Percentiles rank a stretch among this genome's conserved stretches.
phyloP scores from a whole-genome alignment of 2,329 filamentous ascomycete species.

The Hawksworthiomyces lignivorus region DNA sequence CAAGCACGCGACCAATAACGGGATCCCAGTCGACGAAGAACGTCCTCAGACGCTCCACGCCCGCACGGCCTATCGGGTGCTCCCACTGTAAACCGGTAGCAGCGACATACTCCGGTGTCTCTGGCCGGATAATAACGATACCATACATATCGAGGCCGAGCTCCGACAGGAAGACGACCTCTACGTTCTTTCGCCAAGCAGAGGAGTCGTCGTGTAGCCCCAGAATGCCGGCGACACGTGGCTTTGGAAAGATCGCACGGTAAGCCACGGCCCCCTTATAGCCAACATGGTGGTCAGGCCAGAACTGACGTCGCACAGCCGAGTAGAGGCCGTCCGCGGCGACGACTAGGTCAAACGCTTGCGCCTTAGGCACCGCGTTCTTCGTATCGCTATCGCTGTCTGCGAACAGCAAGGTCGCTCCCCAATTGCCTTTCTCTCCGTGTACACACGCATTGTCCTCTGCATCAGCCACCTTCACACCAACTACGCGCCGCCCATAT shows the following conservation, averaged over 20 bases:
- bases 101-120: background rate
- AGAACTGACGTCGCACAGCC: background rate
- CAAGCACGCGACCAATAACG: slow-evolving; percentile 1
- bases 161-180: slow-evolving; percentile 8
- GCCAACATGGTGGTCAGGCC: background rate
- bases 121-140: background rate
- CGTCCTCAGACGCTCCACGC: slow-evolving; percentile 1
- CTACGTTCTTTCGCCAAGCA: background rate
- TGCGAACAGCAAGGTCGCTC: background rate
- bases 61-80: slow-evolving; percentile 1
- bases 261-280: slow-evolving; percentile 8
- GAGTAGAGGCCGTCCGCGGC: slow-evolving; percentile 11
- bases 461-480: background rate
- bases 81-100: slow-evolving; percentile 6
- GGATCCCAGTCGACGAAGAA: slow-evolving; percentile 4
- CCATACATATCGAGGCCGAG: background rate
- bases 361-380: too few relatives aligned
- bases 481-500: background rate
- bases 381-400: too few relatives aligned
- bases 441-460: too few relatives aligned
- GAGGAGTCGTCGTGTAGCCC: slow-evolving; percentile 7
- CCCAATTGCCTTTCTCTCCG: too few relatives aligned
- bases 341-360: slow-evolving; percentile 6
- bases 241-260: slow-evolving; percentile 4
- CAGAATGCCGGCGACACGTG: background rate